phyloP scores from a whole-genome alignment of 495 filamentous ascomycete species.

The Aspergillus funiculosus region DNA sequence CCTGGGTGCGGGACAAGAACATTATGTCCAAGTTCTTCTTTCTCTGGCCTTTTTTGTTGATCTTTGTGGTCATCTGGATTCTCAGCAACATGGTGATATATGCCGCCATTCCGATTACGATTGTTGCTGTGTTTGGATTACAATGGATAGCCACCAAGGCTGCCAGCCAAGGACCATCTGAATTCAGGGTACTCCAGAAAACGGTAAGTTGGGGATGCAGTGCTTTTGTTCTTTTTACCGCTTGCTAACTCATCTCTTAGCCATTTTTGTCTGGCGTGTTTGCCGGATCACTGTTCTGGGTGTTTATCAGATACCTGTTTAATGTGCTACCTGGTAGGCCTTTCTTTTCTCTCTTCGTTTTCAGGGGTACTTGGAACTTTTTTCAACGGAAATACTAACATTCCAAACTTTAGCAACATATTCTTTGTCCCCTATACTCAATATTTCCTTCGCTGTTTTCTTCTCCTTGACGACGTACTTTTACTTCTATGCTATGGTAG shows the following conservation, averaged over 20 bases:
- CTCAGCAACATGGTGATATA: slow-evolving; percentile 69
- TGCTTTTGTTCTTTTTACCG: neutral
- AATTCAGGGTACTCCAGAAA: slow-evolving; percentile 81
- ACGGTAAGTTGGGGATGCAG: slow-evolving; percentile 53
- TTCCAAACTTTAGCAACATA: slow-evolving; percentile 59
- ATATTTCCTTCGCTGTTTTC: slow-evolving; percentile 63
- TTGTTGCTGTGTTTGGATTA: slow-evolving; percentile 60
- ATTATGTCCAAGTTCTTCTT: slow-evolving; percentile 88
- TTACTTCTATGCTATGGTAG: slow-evolving; percentile 75
- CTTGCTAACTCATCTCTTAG: slow-evolving; percentile 35
- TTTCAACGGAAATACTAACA: too few species aligned
- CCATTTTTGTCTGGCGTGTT: slow-evolving; percentile 93
- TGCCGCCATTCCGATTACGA: slow-evolving; percentile 63
- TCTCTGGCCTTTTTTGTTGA: slow-evolving; percentile 73
- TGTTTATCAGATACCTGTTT: slow-evolving; percentile 68
- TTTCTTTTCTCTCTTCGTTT: slow-evolving; percentile 1
- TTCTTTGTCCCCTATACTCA: slow-evolving; percentile 58
- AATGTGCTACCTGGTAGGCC: slow-evolving; percentile 62
- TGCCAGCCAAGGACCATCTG: slow-evolving; percentile 70
- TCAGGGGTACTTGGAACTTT: too few species aligned
- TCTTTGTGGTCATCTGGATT: slow-evolving; percentile 64
- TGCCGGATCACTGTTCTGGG: slow-evolving; percentile 77
- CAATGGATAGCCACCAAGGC: slow-evolving; percentile 75
- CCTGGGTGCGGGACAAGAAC: slow-evolving; percentile 63
- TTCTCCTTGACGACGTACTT: slow-evolving; percentile 71